phyloP scores from a whole-genome alignment of 345 rosid species.

The Corchorus olitorius region DNA sequence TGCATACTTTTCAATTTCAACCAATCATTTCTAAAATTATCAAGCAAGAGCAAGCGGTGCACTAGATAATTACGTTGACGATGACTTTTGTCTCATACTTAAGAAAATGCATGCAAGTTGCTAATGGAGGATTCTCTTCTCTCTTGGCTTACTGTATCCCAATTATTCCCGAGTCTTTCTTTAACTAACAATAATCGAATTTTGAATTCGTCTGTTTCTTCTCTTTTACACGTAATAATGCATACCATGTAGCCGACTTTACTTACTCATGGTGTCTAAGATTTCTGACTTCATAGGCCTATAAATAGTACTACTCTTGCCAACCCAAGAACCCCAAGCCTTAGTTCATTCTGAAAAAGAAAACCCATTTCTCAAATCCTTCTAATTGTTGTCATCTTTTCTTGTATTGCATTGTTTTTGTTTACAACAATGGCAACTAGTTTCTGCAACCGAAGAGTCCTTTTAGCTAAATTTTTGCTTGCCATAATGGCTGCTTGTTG shows the following conservation, averaged over 20 bases:
- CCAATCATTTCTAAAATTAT: neutral
- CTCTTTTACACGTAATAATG: neutral
- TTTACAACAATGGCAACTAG: neutral
- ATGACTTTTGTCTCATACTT: constrained; percentile 6
- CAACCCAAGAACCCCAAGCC: neutral
- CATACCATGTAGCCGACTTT: neutral
- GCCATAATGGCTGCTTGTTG: constrained; percentile 1
- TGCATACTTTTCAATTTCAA: neutral
- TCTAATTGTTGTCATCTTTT: neutral
- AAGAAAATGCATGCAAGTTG: neutral
- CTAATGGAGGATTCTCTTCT: neutral
- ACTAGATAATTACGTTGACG: constrained; percentile 10
- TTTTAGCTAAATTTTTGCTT: constrained; percentile 5
- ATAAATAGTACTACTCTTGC: neutral
- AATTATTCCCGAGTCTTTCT: neutral
- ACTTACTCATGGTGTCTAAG: neutral
- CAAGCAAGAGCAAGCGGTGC: neutral
- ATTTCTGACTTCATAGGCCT: neutral
- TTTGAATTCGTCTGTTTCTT: neutral
- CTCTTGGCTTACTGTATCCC: neutral
- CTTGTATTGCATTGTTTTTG: neutral
- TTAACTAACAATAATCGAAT: neutral
- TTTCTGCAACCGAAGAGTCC: neutral
- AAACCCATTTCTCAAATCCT: no score
- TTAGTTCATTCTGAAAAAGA: no score